A percentile compares a stretch with the other conserved stretches of the same genome.
Conservation (phyloP, 768 basidiomycete species). For the Lyophyllum shimeji region DNA sequence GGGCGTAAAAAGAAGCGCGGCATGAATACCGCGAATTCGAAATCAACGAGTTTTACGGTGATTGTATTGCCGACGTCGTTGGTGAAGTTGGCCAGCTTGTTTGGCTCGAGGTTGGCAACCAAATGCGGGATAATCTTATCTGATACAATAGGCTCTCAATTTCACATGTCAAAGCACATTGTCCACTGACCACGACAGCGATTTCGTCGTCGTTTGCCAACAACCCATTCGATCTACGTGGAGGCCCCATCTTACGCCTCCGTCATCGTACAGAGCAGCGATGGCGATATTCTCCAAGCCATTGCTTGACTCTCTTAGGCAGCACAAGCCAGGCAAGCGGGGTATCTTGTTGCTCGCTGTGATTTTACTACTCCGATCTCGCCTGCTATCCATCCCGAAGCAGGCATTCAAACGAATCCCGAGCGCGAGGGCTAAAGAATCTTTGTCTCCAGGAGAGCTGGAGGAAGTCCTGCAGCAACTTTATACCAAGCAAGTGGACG, state of each 20-base stretch:
- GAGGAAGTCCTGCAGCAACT: slow-evolving; percentile 55
- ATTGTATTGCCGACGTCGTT: too few species aligned
- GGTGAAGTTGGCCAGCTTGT: too few species aligned
- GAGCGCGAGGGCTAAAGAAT: slow-evolving; percentile 23
- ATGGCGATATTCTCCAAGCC: slow-evolving; percentile 20
- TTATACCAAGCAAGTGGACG: slow-evolving; percentile 58
- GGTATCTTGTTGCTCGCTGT: slow-evolving; percentile 43
- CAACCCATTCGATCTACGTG: neutral
- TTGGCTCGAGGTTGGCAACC: too few species aligned
- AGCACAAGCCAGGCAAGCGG: slow-evolving; percentile 21
- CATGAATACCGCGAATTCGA: too few species aligned
- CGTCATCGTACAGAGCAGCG: neutral
- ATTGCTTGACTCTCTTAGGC: slow-evolving; percentile 6
- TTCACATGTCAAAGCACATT: neutral
- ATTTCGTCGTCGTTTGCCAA: neutral
- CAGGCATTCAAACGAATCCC: slow-evolving; percentile 28
- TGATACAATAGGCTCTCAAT: neutral
- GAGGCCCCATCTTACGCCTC: neutral
- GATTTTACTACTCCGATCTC: slow-evolving; percentile 52
- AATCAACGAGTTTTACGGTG: too few species aligned
- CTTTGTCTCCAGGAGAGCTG: slow-evolving; percentile 40
- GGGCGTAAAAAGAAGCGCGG: too few species aligned
- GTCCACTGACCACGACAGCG: neutral
- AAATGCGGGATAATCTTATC: neutral
- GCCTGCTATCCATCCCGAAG: slow-evolving; percentile 34